Base-by-base conservation (phyloP, 2,329 filamentous ascomycete genomes). In the Rutstroemia sp. region DNA sequence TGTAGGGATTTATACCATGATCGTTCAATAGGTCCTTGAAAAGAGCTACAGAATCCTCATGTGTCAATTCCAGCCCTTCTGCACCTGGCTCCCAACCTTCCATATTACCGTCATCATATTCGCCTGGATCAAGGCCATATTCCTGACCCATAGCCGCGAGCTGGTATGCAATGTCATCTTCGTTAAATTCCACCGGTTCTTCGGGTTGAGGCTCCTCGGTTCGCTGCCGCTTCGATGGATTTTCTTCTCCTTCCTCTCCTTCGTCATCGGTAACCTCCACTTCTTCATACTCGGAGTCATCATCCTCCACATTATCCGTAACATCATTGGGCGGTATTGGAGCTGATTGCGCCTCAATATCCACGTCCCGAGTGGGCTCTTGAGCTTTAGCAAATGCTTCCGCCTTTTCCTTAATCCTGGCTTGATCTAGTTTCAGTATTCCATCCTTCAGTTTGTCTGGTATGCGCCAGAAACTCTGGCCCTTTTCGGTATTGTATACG, bases 391-490 rank as follows among this genome's bases (percentile, higher is more conserved):
- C 53, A 37, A 67, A 60, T 2, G 65, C 68, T 0, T 66, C 67
- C 0, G 76, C 77, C 73, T 84, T 81, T 66, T 79, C 72, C 73
- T 82, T 75, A 72, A 86, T 86, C 58, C 82, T 81, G 62, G 86
- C 83, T 69, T 87, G 83, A 71, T 96, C 90, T 55, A 90, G 75
- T 61, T 83, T 79, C 51, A 86, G 63, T 54, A 94, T 88, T 14
- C 83, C 90, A 59, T 87, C 85, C 79, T 92, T 86, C 38, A 99
- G 78, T 69, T 94, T 86, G 55, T 90, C 83, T 0, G 94, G 94
- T 65, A 96, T 94, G 66, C 90, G 90, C 94, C 95, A 99, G 71
- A 91, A 91, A 71, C 92, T 97, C 63, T 91, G 80, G 39, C 92
- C 88, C 62, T 92, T 96, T 54, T 81, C 80, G 0, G 85, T 82